Evolutionary conservation across 345 rosid species (phyloP), one percentile per base, ranked within the genome.

Genomic region (Eucalyptus pauciflora): DNA sequence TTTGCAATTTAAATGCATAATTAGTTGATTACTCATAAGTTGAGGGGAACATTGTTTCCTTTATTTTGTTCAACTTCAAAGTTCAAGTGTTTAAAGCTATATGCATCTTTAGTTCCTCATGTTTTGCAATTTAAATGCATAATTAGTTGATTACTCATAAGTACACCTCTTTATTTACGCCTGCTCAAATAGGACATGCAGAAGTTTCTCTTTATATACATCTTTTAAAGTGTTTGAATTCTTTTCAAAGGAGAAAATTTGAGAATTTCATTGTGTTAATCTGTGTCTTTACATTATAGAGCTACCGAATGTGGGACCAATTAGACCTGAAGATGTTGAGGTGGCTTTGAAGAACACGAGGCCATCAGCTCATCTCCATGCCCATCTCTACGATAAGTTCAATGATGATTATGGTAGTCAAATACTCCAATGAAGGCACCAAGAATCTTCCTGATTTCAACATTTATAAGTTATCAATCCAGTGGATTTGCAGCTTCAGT

Each of bases 381-480:
- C 97, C 37, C 97, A 96, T 87, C 96, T 95, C 56, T 97, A 97
- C 8, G 98, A 95, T 60, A 97, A 96, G 94, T 98, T 98, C 88
- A 98, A 97, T 89, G 94, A 90, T 7, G 99, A 98, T 88, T 96
- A 98, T 89, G 99, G 99, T 51, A 97, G 99, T 92, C 99, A 98
- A 50, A 94, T 96, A 87, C 94, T 95, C 60, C 93, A 92, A 58
- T 96, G 94, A 94, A 86, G 91, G 91, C 87, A 85, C 67, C 50
- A 64, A 11, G 8, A 15, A 43, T 64, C 64, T 58, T 58, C 86
- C 31, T 64, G 24, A 56, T 27, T 64, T 41, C 51, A 49, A 31
- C 41, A n/a, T 50, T 71, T 31, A 27, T 37, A 10, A 31, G 86
- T 76, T 11, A 45, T 41, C 13, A 76, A 41, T 76, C 48, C 48